Evolutionary conservation across 805 yeast species (phyloP).

Genomic region (Starmerella tilneyi): DNA sequence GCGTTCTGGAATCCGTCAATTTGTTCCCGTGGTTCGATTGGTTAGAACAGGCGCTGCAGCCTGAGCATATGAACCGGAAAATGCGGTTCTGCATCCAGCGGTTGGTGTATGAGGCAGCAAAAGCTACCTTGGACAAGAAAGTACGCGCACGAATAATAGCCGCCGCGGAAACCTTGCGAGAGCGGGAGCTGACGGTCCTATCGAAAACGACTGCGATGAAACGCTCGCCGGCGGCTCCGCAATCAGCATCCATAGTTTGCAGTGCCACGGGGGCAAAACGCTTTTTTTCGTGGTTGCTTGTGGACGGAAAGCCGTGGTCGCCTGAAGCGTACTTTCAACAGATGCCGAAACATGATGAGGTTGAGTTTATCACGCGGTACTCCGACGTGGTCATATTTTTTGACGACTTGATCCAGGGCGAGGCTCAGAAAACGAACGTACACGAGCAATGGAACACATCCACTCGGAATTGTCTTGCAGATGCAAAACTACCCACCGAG

Average conservation of each 20-base stretch:
- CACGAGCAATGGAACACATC: no score
- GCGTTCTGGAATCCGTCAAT: not conserved
- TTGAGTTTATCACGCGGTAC: not conserved
- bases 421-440: no score
- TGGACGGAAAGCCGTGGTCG: slow-evolving; percentile 2
- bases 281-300: slow-evolving; percentile 3
- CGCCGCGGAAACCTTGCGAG: not conserved
- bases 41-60: not conserved
- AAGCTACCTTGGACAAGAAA: not conserved
- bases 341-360: not conserved
- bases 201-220: not conserved
- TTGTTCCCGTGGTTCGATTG: slow-evolving; percentile 6
- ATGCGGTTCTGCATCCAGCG: slow-evolving; percentile 51
- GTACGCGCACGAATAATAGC: not conserved
- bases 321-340: not conserved
- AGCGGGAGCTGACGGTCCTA: not conserved
- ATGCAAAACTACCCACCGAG: not conserved
- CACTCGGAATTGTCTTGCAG: no score
- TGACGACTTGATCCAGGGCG: not conserved
- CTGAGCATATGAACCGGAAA: not conserved
- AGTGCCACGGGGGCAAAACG: not conserved
- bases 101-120: slow-evolving; percentile 41
- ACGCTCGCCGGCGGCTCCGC: not conserved
- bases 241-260: not conserved
- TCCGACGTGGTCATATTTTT: not conserved